Base-by-base conservation (phyloP, 306 rosid species). In the Glycine latifolia region DNA sequence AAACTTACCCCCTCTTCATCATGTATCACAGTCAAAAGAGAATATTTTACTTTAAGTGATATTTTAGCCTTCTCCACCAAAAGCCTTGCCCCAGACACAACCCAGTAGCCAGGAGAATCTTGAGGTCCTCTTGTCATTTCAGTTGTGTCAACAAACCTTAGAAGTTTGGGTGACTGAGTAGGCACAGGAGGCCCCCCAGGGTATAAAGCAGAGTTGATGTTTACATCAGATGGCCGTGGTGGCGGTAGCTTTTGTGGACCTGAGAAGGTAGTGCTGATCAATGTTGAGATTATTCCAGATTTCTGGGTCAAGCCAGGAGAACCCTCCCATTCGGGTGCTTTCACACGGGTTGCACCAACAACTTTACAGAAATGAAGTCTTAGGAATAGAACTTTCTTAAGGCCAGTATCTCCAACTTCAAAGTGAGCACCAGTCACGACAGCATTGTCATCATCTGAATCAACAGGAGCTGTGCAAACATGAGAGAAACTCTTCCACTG, bases 91-190 rank as follows among this genome's bases (percentile, higher is more conserved):
- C 98, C 98, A 1, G 97, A 94, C 59, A 94, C 98, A 80, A 90
- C 89, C 98, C 98, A 94, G 69, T 92, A 94, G 44, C 98, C 98
- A 48, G 98, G 98, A 8, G 81, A 71, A 78, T 94, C 92, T 88
- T 92, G 98, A 3, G 98, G 97, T 41, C 95, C 98, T 87, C 95
- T 88, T n/a, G 95, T 94, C 93, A 92, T 90, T 89, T 94, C 98
- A 15, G 94, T 88, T 16, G 98, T 94, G 89, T 94, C 98, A 37
- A 94, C 95, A 77, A 90, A 90, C 88, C 79, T 92, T 71, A 92
- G 84, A 61, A 94, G 95, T 81, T 94, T 94, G 9, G 91, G 90
- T 0, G 91, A 50, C 80, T 89, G 95, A 5, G 97, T 81, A 4
- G 92, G 87, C 65, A 88, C 91, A 0, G 97, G 98, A 75, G 98